These are phyloP conservation scores for Styphnolobium japonicum DNA, from an alignment of 306 rosid species.

Conservation along the genomic window DNA sequence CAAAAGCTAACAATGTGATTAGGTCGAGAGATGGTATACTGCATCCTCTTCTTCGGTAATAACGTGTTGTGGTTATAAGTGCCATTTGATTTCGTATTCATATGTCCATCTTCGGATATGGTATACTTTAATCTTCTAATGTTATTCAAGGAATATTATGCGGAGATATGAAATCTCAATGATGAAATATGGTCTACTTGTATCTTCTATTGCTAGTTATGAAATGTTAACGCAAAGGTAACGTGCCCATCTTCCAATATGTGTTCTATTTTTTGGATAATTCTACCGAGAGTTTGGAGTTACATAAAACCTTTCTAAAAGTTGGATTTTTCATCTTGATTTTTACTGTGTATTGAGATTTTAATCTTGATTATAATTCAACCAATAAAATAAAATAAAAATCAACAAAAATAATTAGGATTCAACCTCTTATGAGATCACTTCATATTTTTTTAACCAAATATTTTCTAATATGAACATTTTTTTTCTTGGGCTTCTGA, in stretches of 20 bases:
- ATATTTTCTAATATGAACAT: background rate
- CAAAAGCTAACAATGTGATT: conserved; percentile 13
- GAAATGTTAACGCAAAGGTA: background rate
- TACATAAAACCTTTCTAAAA: background rate
- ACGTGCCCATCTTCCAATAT: background rate
- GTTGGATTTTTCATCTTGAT: background rate
- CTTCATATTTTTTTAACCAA: too few relatives aligned
- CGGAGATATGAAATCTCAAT: background rate
- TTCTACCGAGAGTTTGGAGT: background rate
- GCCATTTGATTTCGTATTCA: background rate
- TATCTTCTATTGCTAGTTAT: background rate
- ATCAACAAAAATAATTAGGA: background rate
- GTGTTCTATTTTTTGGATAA: background rate
- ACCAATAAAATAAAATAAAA: background rate
- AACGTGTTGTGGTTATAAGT: conserved; percentile 9
- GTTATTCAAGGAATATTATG: background rate
- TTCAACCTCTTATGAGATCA: too few relatives aligned
- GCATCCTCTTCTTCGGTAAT: background rate
- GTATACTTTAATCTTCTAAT: background rate
- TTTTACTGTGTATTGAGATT: background rate
- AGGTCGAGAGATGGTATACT: background rate
- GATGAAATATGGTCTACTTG: background rate
- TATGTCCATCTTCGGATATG: background rate
- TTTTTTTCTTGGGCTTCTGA: background rate
- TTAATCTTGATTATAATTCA: background rate